phyloP scores from a whole-genome alignment of 2,329 filamentous ascomycete genomes.

The Pezicula rhizophila region DNA sequence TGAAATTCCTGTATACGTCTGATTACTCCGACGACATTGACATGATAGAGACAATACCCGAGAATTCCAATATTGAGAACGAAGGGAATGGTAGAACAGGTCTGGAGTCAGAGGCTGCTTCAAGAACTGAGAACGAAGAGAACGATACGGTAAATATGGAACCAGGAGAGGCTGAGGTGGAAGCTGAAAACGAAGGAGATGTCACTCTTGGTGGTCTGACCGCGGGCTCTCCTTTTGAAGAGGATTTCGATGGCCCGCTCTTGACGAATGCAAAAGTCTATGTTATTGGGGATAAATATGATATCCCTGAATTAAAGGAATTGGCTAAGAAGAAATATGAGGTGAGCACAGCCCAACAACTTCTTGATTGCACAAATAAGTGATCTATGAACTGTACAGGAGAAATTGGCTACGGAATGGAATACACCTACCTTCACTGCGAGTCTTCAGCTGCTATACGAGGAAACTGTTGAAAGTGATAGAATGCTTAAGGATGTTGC shows the following conservation, averaged over 20 bases:
- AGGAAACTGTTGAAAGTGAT: conserved; percentile 8
- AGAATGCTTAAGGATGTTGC: conserved; percentile 7
- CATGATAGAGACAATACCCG: not conserved
- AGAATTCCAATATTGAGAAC: not conserved
- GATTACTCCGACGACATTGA: conserved; percentile 48
- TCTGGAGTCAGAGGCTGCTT: too few species aligned
- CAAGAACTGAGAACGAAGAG: too few species aligned
- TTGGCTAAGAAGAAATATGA: conserved; percentile 10
- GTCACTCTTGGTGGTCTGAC: not conserved
- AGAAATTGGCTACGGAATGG: conserved; percentile 1
- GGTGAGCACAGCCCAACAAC: not conserved
- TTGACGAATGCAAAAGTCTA: conserved; percentile 13
- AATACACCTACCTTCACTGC: conserved; percentile 5
- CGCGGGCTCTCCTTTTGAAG: not conserved
- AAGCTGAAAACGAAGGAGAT: not conserved
- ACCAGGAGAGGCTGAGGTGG: not conserved
- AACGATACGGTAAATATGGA: not conserved
- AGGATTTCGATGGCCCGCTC: not conserved
- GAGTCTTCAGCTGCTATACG: conserved; percentile 6
- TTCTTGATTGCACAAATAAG: too few species aligned
- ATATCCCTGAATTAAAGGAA: conserved; percentile 11
- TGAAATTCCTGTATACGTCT: conserved; percentile 75
- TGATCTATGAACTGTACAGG: too few species aligned
- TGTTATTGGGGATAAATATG: conserved; percentile 16
- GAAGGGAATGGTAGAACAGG: not conserved